Percentiles rank a stretch among this genome's conserved stretches.
phyloP scores from a whole-genome alignment of 768 basidiomycete species.

The Paxillus rubicundulus region DNA sequence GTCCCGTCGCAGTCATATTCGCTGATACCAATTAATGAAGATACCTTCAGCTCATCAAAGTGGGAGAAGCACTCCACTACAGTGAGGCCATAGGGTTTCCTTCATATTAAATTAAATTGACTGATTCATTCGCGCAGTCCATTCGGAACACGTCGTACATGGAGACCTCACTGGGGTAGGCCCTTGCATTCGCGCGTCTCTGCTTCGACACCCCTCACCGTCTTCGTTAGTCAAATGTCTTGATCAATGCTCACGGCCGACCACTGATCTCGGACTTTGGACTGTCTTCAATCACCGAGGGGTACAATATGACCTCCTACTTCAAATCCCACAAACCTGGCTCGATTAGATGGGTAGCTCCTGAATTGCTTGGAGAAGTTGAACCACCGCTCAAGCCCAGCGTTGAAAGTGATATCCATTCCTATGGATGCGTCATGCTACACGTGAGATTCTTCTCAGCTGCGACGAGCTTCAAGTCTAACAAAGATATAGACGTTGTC shows the following conservation, averaged over 20 bases:
- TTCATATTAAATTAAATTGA: neutral
- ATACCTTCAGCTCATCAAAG: conserved; percentile 35
- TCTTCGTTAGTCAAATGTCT: conserved; percentile 6
- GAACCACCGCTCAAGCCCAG: neutral
- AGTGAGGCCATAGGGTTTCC: conserved; percentile 22
- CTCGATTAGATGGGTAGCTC: conserved; percentile 15
- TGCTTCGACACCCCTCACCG: neutral
- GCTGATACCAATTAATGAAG: neutral
- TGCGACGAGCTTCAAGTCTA: neutral
- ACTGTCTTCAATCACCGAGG: conserved; percentile 39
- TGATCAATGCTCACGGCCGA: conserved; percentile 3
- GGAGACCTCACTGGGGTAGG: conserved; percentile 11
- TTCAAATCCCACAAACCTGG: conserved; percentile 9
- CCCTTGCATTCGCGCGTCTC: neutral
- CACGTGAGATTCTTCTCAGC: conserved; percentile 9
- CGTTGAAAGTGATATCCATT: conserved; percentile 16
- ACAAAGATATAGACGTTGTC: conserved; percentile 1
- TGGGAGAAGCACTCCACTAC: conserved; percentile 39
- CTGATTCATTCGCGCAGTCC: neutral
- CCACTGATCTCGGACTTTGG: conserved; percentile 37
- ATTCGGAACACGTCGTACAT: conserved; percentile 2
- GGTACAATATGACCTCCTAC: conserved; percentile 30
- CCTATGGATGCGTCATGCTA: conserved; percentile 22
- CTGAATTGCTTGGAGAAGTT: conserved; percentile 10
- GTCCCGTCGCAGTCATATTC: conserved; percentile 2